Percentiles rank a stretch among this genome's conserved stretches.
Evolutionary conservation across 1,284 basidiomycete species (phyloP).

Genomic region (Naganishia liquefaciens): DNA sequence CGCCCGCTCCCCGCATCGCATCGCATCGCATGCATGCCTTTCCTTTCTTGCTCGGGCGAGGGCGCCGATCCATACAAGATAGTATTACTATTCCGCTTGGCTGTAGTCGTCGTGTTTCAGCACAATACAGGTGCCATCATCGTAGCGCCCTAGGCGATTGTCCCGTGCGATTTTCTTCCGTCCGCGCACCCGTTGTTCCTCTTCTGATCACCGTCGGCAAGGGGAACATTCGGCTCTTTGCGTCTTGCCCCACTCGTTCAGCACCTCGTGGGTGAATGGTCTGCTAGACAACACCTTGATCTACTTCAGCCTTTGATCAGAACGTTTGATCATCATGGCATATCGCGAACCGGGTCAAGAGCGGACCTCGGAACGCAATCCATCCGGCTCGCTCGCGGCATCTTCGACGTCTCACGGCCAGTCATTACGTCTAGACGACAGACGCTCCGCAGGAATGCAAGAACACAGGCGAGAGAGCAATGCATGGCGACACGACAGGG

Average conservation of each 20-base stretch:
- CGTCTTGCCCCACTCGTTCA: not conserved
- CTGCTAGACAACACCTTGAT: not conserved
- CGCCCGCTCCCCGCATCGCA: not conserved
- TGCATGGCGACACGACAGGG: conserved; percentile 7
- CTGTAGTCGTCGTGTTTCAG: too few species aligned
- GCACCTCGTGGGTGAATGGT: conserved; percentile 3
- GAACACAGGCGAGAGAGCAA: conserved; percentile 5
- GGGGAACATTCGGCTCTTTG: not conserved
- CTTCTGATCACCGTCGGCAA: not conserved
- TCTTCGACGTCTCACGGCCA: not conserved
- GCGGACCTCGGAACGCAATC: conserved; percentile 3
- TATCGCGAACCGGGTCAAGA: conserved; percentile 18
- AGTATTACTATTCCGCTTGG: too few species aligned
- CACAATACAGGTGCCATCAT: too few species aligned
- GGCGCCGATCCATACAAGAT: not conserved
- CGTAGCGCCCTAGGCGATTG: too few species aligned
- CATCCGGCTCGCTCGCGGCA: conserved; percentile 2
- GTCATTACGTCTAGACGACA: not conserved
- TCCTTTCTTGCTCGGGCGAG: not conserved
- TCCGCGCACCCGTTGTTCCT: too few species aligned
- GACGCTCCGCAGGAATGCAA: not conserved
- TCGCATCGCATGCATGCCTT: too few species aligned
- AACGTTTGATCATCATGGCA: conserved; percentile 1
- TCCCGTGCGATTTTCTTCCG: too few species aligned
- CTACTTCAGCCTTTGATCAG: not conserved